These are phyloP conservation scores for Lipomyces yamanashiensis DNA, from an alignment of 805 yeast species.

Conservation along the genomic window DNA sequence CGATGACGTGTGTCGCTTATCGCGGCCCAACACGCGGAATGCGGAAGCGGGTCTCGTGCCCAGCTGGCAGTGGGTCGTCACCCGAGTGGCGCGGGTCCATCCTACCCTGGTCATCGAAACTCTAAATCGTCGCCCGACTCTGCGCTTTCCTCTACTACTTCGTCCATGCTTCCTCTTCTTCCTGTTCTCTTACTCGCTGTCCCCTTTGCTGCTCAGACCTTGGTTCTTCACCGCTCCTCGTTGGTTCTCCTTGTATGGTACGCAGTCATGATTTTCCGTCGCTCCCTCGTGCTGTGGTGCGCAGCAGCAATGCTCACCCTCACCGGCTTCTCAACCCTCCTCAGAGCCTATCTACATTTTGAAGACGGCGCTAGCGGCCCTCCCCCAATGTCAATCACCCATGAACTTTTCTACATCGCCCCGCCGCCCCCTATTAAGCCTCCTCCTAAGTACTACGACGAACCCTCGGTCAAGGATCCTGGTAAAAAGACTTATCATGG, in stretches of 20 bases:
- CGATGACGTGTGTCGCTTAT: neutral
- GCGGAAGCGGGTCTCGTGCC: conserved; percentile 11
- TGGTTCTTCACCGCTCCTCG: neutral
- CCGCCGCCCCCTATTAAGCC: conserved; percentile 25
- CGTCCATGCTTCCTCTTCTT: neutral
- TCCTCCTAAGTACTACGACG: conserved; percentile 35
- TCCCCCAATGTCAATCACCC: conserved; percentile 33
- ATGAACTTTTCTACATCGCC: conserved; percentile 36
- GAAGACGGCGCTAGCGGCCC: conserved; percentile 4
- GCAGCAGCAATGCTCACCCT: conserved; percentile 19
- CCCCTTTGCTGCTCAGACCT: neutral
- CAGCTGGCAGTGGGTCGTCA: neutral
- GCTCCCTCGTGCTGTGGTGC: conserved; percentile 14
- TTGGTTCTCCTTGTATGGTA: neutral
- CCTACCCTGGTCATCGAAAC: conserved; percentile 1
- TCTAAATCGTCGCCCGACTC: neutral
- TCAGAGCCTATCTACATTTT: conserved; percentile 5
- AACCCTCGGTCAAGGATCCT: conserved; percentile 25
- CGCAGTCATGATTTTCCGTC: conserved; percentile 24
- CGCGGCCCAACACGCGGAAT: neutral
- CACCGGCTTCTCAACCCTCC: conserved; percentile 19
- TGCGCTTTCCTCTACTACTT: no score
- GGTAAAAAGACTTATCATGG: conserved; percentile 35
- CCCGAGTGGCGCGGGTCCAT: conserved; percentile 10
- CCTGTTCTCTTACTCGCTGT: neutral